Base-by-base conservation (phyloP, 2,329 filamentous ascomycete species). In the Diaporthe eres region DNA sequence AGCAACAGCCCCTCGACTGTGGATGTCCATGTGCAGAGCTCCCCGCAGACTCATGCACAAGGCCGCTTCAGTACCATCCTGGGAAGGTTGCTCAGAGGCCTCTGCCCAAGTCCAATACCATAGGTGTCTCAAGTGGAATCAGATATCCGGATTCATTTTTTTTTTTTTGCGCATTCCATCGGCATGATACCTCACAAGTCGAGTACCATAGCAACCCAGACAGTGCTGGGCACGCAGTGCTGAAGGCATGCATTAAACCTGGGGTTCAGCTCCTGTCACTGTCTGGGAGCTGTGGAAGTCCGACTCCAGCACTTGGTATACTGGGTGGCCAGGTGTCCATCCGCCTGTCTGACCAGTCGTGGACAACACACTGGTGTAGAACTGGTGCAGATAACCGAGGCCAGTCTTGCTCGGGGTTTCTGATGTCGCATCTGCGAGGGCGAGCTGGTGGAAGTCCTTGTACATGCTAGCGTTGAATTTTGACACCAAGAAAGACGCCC, bases 391-490 rank as follows among this genome's bases (percentile, higher is more conserved):
- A 81, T 90, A 90, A 75, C 87, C 87, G 81, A 94, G 85, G 67
- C 93, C 93, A 78, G 85, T 85, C 76, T 86, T 85, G 76, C 87
- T 80, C 85, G 81, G 77, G 84, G 80, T 86, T 17, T 77, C 86
- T 77, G 88, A 83, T 75, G 84, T 82, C 74, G 88, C 86, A 84
- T 95, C 94, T 81, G 92, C 90, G 77, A 92, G 85, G 74, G 94
- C 93, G 82, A 90, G 88, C 80, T 87, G 86, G 78, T 91, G 90
- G 85, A 95, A 95, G 82, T 95, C 93, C 81, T 90, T 87, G 85
- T 95, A 95, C 91, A 96, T 94, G 81, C 87, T 87, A 75, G 88
- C 87, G 83, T 95, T 94, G 88, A 95, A 95, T 84, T 94, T 92
- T 80, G 91, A 88, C 77, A 92, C 89, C 78, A 95, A 87, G 81